These are phyloP conservation scores for Candida caryicola DNA, from an alignment of 805 yeast species.

Conservation along the genomic window DNA sequence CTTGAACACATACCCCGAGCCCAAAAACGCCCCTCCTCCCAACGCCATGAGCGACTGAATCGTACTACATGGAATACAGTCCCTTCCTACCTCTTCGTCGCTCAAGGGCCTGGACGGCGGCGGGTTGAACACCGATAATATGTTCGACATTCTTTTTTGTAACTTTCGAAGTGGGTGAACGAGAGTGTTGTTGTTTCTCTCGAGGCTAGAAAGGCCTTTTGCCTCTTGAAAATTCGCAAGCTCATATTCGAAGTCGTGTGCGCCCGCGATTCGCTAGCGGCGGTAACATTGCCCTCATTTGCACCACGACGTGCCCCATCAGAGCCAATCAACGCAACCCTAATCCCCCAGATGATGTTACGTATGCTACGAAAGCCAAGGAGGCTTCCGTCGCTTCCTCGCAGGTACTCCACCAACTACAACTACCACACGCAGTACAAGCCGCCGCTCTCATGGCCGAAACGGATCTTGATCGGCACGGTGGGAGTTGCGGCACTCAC, in stretches of 20 bases:
- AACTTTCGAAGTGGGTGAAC: no score
- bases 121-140: constrained; percentile 51
- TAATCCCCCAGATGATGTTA: background rate
- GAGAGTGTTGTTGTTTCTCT: no score
- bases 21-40: constrained; percentile 62
- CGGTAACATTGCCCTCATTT: constrained; percentile 1
- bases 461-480: constrained; percentile 7
- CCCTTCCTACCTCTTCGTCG: constrained; percentile 42
- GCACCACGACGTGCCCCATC: background rate
- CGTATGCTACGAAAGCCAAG: background rate
- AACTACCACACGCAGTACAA: constrained; percentile 16
- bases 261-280: no score
- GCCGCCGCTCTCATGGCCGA: constrained; percentile 5
- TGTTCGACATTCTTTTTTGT: constrained; percentile 48
- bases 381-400: background rate
- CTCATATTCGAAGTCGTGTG: background rate
- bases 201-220: no score
- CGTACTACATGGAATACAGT: constrained; percentile 67
- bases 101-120: constrained; percentile 42
- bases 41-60: constrained; percentile 59
- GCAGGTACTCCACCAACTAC: constrained; percentile 5
- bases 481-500: constrained; percentile 12
- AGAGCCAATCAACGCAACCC: no score
- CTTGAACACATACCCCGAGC: constrained; percentile 53
- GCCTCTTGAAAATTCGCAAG: no score